phyloP scores from a whole-genome alignment of 352 stramenopile species.

The Pythium utonaiense region DNA sequence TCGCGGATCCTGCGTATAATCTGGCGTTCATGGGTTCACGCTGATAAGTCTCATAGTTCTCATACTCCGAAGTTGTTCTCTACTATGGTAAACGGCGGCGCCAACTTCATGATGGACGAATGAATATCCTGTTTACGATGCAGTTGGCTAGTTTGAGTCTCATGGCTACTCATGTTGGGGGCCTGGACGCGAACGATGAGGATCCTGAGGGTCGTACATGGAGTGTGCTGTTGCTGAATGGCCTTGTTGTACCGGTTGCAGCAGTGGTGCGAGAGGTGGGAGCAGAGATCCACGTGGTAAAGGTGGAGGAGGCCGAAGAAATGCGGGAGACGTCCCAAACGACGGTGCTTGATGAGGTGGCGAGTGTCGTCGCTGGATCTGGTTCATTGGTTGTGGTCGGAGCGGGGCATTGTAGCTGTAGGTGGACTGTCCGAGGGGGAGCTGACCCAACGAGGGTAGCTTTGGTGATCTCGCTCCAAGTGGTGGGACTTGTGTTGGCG shows the following conservation, averaged over 20 bases:
- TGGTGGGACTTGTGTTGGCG: too few species aligned
- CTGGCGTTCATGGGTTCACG: too few species aligned
- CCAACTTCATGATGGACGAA: too few species aligned
- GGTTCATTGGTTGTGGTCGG: neutral
- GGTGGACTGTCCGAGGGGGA: constrained; percentile 4
- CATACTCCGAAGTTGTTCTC: too few species aligned
- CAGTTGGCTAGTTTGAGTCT: too few species aligned
- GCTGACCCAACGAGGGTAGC: constrained; percentile 14
- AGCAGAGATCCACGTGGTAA: neutral
- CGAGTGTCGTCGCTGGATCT: neutral
- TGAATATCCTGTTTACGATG: too few species aligned
- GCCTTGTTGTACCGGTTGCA: neutral
- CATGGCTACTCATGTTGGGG: neutral
- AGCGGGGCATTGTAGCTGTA: neutral
- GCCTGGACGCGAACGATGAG: neutral
- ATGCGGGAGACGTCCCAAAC: too few species aligned
- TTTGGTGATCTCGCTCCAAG: neutral
- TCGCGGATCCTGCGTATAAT: too few species aligned
- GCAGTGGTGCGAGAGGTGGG: neutral
- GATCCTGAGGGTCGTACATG: neutral
- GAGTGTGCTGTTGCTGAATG: neutral
- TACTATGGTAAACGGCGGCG: too few species aligned
- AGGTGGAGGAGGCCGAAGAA: neutral
- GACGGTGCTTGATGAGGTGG: neutral
- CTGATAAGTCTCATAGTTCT: too few species aligned